Evolutionary conservation across 2,329 filamentous ascomycete species (phyloP).

Genomic region (Geosmithia putterillii): DNA sequence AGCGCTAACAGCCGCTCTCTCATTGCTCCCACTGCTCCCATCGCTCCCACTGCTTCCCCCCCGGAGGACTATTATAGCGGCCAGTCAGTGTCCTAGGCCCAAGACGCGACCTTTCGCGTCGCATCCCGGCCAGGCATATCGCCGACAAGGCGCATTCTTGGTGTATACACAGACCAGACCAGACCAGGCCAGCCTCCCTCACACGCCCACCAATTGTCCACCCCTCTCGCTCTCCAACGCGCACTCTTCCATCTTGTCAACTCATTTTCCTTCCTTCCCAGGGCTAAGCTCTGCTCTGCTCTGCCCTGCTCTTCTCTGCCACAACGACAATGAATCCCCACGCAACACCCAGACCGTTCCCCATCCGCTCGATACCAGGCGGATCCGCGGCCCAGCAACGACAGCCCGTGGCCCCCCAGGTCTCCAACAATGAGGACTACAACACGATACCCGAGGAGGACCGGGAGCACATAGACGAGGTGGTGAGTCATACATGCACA

Average conservation of each 20-base stretch:
- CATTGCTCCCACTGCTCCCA: no score
- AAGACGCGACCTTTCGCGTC: not conserved
- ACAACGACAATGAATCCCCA: conserved; percentile 20
- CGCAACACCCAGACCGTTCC: conserved; percentile 22
- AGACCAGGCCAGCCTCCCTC: no score
- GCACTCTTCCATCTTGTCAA: not conserved
- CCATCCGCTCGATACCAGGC: conserved; percentile 18
- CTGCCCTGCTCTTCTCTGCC: not conserved
- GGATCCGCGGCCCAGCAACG: conserved; percentile 14
- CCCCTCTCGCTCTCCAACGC: no score
- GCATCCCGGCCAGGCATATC: not conserved
- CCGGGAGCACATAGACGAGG: conserved; percentile 85
- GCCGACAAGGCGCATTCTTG: not conserved
- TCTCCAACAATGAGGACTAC: conserved; percentile 24
- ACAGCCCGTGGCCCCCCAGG: conserved; percentile 19
- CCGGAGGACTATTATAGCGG: no score
- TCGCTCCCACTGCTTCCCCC: no score
- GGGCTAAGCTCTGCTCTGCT: not conserved
- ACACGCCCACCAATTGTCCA: no score
- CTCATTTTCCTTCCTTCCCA: not conserved
- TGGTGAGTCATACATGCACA: conserved; percentile 52
- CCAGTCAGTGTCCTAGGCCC: not conserved
- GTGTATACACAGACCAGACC: not conserved
- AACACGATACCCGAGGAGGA: conserved; percentile 67
- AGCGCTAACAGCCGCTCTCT: no score